Base-by-base conservation (phyloP, 371 early-diverging fungal genomes). In the Encephalitozoon romaleae region DNA sequence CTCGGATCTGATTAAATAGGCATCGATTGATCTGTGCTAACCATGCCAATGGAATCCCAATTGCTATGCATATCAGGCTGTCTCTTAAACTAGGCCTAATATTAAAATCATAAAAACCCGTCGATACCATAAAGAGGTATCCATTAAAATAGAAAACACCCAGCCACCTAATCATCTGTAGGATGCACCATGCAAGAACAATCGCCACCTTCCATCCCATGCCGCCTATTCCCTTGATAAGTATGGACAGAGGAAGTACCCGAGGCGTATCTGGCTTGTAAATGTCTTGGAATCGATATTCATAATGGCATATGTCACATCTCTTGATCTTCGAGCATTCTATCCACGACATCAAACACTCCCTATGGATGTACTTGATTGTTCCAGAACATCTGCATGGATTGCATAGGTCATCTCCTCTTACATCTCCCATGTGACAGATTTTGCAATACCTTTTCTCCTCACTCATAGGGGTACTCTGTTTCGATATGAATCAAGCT, bases 321-420 rank as follows among this genome's bases (percentile, higher is more conserved):
- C 15, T 52, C 25, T 71, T 23, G n/a, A 15, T 55, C 2, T 49
- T 32, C 5, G 66, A 54, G 23, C 39, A 68, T 11, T 63, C 34
- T 5, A 84, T 71, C 75, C 78, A 82, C 49, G 68, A 67, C 32
- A 72, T 25, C n/a, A 84, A 54, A 67, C 84, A 84, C 4, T 25
- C 30, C 1, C 18, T 25, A 53, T 82, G 83, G 12, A 81, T 78
- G 53, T 72, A 79, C 42, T 79, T 73, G 25, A 82, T 42, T 41
- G 76, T 67, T 67, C 81, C 83, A 42, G 43, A 65, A 68, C 84
- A 84, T 51, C 76, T 76, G 55, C 84, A 84, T 1, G 82, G 82
- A 9, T 5, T 41, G 18, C 11, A 43, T 9, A 81, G 55, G 11
- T 51, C 47, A 2, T 78, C 76, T 11, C 71, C 72, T 51, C 66